A percentile compares a stretch with the other conserved stretches of the same genome.
phyloP scores from a whole-genome alignment of 2,329 filamentous ascomycete species.

The Blastomyces percursus region DNA sequence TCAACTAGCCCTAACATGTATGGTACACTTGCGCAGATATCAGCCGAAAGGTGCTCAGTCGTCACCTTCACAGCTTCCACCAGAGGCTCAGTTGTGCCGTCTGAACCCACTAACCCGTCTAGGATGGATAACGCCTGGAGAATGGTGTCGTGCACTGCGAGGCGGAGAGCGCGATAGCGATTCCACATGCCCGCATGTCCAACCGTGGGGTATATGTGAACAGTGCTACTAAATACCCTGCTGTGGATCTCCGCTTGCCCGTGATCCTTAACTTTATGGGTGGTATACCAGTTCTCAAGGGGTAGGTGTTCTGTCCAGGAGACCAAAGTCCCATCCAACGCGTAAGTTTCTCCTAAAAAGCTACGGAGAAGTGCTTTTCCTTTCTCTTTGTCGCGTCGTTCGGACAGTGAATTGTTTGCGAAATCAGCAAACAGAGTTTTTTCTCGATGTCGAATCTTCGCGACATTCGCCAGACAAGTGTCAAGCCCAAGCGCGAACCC shows the following conservation, averaged over 20 bases:
- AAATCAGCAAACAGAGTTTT: background rate
- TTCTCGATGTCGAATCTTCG: background rate
- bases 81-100: background rate
- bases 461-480: background rate
- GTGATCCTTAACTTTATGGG: background rate
- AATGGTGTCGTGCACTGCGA: background rate
- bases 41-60: background rate
- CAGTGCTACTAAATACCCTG: background rate
- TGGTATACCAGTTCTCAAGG: background rate
- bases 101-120: background rate
- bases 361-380: background rate
- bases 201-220: constrained; percentile 1
- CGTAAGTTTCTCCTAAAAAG: background rate
- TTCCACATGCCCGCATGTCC: constrained; percentile 3
- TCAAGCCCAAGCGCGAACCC: background rate
- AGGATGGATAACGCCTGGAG: background rate
- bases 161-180: constrained; percentile 1
- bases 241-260: background rate
- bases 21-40: background rate
- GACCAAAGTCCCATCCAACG: background rate
- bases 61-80: background rate
- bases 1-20: background rate
- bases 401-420: background rate
- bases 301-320: background rate
- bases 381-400: background rate